These are phyloP conservation scores for Solanum commersonii DNA, from an alignment of 257 asterid species.

Conservation along the genomic window DNA sequence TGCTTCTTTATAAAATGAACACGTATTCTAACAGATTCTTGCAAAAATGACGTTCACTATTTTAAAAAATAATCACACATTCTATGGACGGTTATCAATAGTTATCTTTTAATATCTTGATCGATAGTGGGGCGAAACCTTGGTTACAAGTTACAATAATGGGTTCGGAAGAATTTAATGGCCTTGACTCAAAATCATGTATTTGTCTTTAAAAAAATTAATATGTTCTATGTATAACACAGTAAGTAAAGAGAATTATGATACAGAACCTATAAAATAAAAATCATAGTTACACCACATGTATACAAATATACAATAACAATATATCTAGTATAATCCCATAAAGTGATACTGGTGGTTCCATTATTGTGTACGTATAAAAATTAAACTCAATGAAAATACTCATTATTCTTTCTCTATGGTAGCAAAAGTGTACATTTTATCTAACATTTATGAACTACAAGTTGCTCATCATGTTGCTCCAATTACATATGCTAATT, in stretches of 20 bases:
- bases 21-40: background rate
- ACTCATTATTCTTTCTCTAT: background rate
- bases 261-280: background rate
- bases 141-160: background rate
- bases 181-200: background rate
- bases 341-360: rapidly evolving
- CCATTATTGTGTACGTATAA: background rate
- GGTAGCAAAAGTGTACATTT: background rate
- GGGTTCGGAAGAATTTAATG: background rate
- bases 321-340: background rate
- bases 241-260: background rate
- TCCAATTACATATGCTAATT: background rate
- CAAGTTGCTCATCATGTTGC: background rate
- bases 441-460: background rate
- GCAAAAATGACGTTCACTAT: background rate
- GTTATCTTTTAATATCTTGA: background rate
- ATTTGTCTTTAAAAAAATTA: too few species aligned
- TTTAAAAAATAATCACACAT: background rate
- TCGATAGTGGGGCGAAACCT: background rate
- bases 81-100: background rate
- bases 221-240: background rate
- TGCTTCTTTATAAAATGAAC: background rate
- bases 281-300: background rate
- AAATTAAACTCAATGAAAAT: background rate
- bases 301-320: background rate